A percentile compares a stretch with the other conserved stretches of the same genome.
Conservation (phyloP, 2,329 filamentous ascomycete species). For the Aspergillus aculeatinus region DNA sequence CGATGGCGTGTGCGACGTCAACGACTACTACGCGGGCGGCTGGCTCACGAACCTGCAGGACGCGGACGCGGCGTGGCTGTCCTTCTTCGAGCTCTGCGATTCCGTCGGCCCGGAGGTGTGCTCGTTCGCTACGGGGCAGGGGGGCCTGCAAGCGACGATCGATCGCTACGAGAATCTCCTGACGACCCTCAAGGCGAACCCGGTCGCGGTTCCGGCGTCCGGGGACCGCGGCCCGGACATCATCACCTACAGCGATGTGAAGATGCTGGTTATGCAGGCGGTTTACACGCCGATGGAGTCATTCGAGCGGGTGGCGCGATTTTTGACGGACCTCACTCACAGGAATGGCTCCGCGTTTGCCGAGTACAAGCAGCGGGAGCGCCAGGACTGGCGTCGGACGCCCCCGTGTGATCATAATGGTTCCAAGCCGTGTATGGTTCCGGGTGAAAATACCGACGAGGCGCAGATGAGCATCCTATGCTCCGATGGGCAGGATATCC, state of each 20-base stretch:
- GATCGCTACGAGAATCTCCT: neutral
- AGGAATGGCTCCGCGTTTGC: constrained; percentile 2
- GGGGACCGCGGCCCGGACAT: neutral
- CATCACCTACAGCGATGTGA: constrained; percentile 5
- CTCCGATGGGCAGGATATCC: neutral
- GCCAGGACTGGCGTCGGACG: neutral
- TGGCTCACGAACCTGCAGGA: constrained; percentile 6
- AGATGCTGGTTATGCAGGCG: neutral
- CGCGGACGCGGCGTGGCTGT: neutral
- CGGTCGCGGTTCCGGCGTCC: neutral
- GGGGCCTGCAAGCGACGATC: neutral
- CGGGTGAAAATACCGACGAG: constrained; percentile 1
- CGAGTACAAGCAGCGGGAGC: neutral
- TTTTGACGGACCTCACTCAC: neutral
- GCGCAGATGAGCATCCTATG: neutral
- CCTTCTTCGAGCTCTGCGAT: constrained; percentile 5
- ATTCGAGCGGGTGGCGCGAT: neutral
- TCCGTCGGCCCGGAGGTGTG: neutral
- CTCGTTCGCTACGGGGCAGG: neutral
- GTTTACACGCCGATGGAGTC: neutral
- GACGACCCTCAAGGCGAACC: neutral
- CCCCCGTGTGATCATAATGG: neutral
- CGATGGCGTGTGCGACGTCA: constrained; percentile 3
- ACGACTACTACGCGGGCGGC: neutral
- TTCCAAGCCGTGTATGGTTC: neutral